phyloP scores from a whole-genome alignment of 106 monocot genomes.

The Chionographis japonica region DNA sequence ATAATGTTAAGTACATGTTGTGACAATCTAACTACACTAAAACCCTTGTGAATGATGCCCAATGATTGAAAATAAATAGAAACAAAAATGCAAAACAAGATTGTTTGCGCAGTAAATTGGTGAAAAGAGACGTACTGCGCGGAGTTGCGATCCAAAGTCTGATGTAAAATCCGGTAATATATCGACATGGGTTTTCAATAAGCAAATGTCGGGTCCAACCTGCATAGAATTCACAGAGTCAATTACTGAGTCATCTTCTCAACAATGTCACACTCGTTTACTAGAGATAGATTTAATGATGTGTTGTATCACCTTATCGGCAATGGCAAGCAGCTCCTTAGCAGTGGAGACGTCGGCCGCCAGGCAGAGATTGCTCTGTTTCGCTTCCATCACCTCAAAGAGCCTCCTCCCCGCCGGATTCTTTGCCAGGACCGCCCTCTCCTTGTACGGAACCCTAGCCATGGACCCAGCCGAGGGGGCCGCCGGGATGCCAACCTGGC shows the following conservation, averaged over 20 bases:
- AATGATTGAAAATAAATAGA: neutral
- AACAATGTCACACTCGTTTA: too few relatives aligned
- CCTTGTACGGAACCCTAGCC: slow-evolving; percentile 51
- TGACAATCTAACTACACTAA: too few relatives aligned
- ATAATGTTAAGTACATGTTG: too few relatives aligned
- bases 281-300: too few relatives aligned
- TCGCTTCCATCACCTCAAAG: slow-evolving; percentile 86
- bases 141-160: slow-evolving; percentile 77
- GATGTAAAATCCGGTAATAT: slow-evolving; percentile 84
- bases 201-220: slow-evolving; percentile 95
- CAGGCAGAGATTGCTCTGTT: slow-evolving; percentile 84
- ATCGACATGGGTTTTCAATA: slow-evolving; percentile 95
- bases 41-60: too few relatives aligned
- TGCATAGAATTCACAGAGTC: slow-evolving; percentile 16
- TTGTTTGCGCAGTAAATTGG: too few relatives aligned
- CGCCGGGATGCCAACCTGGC: slow-evolving; percentile 44
- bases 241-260: neutral
- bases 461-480: neutral
- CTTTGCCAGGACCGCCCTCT: slow-evolving; percentile 61
- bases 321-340: slow-evolving; percentile 63
- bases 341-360: slow-evolving; percentile 88
- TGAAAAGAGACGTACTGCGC: slow-evolving; percentile 32
- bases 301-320: slow-evolving; percentile 51
- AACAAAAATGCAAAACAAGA: neutral
- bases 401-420: slow-evolving; percentile 76